Percentiles rank a stretch among this genome's conserved stretches.
These are phyloP conservation scores for Eutrema salsugineum DNA, from an alignment of 441 rosid genomes.

Conservation along the genomic window DNA sequence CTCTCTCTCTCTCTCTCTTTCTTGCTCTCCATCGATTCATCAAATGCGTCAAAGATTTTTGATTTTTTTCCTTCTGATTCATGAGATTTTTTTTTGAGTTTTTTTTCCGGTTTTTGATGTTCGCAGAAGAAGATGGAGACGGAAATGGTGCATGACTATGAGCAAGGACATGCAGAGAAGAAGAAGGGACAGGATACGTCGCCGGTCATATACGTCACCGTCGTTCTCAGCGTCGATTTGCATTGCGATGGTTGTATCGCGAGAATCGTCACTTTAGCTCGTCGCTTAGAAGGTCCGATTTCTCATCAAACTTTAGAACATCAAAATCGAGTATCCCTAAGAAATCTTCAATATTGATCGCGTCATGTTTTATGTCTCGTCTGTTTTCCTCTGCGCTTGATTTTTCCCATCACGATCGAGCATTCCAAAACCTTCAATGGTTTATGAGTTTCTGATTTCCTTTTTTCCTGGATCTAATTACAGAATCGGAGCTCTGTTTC, in stretches of 20 bases:
- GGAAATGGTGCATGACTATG: slow-evolving; percentile 9
- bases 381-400: too few relatives aligned
- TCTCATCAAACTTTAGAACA: slow-evolving; percentile 1
- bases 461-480: neutral
- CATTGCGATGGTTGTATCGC: slow-evolving; percentile 71
- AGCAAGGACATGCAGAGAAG: slow-evolving; percentile 21
- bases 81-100: neutral
- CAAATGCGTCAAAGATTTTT: neutral
- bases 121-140: slow-evolving; percentile 19
- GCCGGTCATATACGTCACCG: slow-evolving; percentile 29
- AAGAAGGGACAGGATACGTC: neutral
- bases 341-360: neutral
- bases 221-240: slow-evolving; percentile 51
- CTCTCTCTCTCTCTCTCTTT: neutral
- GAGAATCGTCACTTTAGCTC: slow-evolving; percentile 36
- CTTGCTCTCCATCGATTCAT: neutral
- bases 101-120: neutral
- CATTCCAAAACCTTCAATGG: too few relatives aligned
- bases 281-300: slow-evolving; percentile 39
- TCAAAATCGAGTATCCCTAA: too few relatives aligned
- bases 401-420: too few relatives aligned
- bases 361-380: neutral
- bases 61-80: neutral
- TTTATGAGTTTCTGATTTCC: too few relatives aligned
- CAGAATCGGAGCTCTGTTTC: neutral